Evolutionary conservation across 805 yeast genomes (phyloP).

Genomic region (Sugiyamaella qingdaonensis): DNA sequence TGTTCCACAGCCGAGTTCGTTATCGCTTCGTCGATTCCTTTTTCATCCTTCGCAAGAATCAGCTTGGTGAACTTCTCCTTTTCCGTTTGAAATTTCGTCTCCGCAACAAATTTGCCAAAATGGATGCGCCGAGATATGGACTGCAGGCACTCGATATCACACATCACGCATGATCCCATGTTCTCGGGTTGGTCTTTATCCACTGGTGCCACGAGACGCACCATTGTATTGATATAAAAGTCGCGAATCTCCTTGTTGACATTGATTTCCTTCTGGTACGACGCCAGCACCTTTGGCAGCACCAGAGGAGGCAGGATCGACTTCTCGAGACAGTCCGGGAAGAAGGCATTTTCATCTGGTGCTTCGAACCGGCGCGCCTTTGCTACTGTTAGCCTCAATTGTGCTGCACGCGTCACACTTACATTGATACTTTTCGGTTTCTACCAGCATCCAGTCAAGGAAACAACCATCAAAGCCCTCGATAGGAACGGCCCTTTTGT

Average conservation of each 20-base stretch:
- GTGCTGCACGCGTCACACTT: background rate
- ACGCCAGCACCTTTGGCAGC: conserved; percentile 75
- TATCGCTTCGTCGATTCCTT: conserved; percentile 73
- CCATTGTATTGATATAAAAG: conserved; percentile 67
- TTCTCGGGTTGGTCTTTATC: conserved; percentile 77
- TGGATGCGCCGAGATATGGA: conserved; percentile 89
- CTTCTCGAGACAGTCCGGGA: conserved; percentile 58
- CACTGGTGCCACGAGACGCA: conserved; percentile 66
- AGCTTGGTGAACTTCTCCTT: conserved; percentile 57
- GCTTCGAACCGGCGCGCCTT: conserved; percentile 87
- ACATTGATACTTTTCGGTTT: conserved; percentile 64
- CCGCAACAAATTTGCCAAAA: conserved; percentile 97
- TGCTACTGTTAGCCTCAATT: conserved; percentile 32
- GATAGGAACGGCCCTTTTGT: conserved; percentile 48
- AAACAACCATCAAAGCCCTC: conserved; percentile 75
- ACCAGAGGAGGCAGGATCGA: conserved; percentile 76
- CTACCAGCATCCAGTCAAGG: conserved; percentile 77
- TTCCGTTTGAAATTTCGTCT: conserved; percentile 77
- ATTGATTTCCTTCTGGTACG: conserved; percentile 68
- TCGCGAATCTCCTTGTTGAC: conserved; percentile 66
- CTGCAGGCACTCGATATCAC: conserved; percentile 85
- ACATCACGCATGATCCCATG: conserved; percentile 76
- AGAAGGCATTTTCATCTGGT: conserved; percentile 91
- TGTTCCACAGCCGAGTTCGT: conserved; percentile 86
- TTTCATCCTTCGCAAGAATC: conserved; percentile 60